Conservation (phyloP, 441 rosid genomes). For the Erysimum cheiri region DNA sequence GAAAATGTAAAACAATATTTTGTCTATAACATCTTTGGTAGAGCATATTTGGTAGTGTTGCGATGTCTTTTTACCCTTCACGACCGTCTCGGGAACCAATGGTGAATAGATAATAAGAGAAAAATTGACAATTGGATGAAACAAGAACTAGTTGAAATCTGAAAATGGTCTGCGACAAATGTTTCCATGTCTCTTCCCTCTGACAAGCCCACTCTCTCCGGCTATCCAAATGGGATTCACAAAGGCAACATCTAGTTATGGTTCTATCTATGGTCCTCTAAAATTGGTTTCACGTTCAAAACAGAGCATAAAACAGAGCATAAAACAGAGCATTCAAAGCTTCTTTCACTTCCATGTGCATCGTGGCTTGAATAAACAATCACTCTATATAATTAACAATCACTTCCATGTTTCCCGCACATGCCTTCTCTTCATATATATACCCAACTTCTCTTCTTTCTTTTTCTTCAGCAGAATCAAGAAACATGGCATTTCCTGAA, state of each 20-base stretch:
- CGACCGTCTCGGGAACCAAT: conserved; percentile 38
- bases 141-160: conserved; percentile 33
- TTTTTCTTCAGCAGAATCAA: conserved; percentile 31
- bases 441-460: conserved; percentile 33
- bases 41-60: conserved; percentile 6
- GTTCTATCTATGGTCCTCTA: conserved; percentile 38
- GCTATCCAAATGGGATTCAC: conserved; percentile 25
- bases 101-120: conserved; percentile 7
- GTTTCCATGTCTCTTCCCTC: conserved; percentile 43
- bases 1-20: not conserved
- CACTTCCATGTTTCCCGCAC: conserved; percentile 40
- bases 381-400: conserved; percentile 27
- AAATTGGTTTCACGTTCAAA: conserved; percentile 37
- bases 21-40: not conserved
- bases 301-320: conserved; percentile 30
- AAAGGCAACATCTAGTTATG: conserved; percentile 34
- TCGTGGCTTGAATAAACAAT: conserved; percentile 39
- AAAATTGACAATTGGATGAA: conserved; percentile 29
- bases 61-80: conserved; percentile 10
- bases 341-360: conserved; percentile 41
- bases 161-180: conserved; percentile 33
- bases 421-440: conserved; percentile 41
- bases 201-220: conserved; percentile 42
- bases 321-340: conserved; percentile 40
- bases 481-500: conserved; percentile 41